Conservation (phyloP, 2,329 filamentous ascomycete species). For the Botrytis sinoallii region DNA sequence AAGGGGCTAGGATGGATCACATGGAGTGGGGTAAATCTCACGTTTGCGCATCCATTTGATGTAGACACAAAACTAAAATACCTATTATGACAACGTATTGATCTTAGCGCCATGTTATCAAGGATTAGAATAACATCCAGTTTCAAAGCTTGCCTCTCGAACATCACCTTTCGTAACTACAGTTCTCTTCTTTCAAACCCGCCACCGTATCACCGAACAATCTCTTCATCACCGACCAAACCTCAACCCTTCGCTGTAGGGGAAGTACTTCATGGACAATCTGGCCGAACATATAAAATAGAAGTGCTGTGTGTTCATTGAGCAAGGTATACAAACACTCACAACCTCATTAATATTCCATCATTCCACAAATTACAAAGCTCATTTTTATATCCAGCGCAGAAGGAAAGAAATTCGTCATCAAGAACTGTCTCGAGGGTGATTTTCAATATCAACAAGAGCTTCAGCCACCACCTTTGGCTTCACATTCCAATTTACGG, state of each 20-base stretch:
- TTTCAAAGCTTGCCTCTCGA: neutral
- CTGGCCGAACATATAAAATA: neutral
- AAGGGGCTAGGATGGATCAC: too few species aligned
- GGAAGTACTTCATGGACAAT: neutral
- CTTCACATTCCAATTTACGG: neutral
- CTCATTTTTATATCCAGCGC: neutral
- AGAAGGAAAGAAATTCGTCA: neutral
- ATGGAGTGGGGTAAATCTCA: too few species aligned
- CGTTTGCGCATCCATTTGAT: too few species aligned
- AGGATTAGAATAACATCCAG: neutral
- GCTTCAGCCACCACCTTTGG: neutral
- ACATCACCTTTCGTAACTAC: too few species aligned
- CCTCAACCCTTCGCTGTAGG: neutral
- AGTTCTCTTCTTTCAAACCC: too few species aligned
- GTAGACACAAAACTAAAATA: too few species aligned
- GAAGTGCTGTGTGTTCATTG: neutral
- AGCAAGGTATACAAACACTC: neutral
- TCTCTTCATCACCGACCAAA: neutral
- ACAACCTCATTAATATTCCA: neutral
- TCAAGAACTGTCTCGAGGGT: conserved; percentile 4
- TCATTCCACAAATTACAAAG: neutral
- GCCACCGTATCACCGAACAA: neutral
- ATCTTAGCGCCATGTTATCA: neutral
- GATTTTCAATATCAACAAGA: conserved; percentile 6
- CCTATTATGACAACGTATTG: neutral